Conservation (phyloP, 1,139 yeast species). For the Geotrichum restrictum region DNA sequence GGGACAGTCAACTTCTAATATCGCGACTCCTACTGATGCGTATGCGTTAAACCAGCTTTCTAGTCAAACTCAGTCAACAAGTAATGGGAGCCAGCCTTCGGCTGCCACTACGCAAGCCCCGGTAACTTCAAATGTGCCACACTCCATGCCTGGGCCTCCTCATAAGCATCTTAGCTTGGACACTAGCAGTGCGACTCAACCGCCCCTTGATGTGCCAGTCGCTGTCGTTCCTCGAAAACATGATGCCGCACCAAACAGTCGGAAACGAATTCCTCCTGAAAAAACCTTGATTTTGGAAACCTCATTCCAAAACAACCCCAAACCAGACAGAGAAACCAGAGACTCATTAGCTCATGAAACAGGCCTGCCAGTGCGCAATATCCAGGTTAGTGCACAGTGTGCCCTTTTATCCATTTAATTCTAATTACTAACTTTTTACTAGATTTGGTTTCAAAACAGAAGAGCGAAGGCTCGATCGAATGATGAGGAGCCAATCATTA, state of each 20-base stretch:
- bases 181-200: not conserved
- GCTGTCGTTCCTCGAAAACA: not conserved
- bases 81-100: too few species aligned
- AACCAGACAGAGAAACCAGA: conserved; percentile 32
- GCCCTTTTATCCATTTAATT: not conserved
- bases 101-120: too few species aligned
- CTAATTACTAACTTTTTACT: not conserved
- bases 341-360: conserved; percentile 30
- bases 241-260: conserved; percentile 16
- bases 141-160: too few species aligned
- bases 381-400: conserved; percentile 24
- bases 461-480: conserved; percentile 32
- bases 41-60: not conserved
- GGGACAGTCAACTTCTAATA: not conserved
- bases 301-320: conserved; percentile 31
- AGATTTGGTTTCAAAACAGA: conserved; percentile 36
- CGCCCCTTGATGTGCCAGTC: not conserved
- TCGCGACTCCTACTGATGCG: not conserved
- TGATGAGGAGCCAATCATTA: conserved; percentile 24
- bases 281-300: conserved; percentile 31
- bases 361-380: conserved; percentile 32
- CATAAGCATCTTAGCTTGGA: not conserved
- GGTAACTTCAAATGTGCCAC: too few species aligned
- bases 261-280: conserved; percentile 32
- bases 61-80: not conserved